These are phyloP conservation scores for Letharia lupina DNA, from an alignment of 495 filamentous ascomycete genomes.

Conservation along the genomic window DNA sequence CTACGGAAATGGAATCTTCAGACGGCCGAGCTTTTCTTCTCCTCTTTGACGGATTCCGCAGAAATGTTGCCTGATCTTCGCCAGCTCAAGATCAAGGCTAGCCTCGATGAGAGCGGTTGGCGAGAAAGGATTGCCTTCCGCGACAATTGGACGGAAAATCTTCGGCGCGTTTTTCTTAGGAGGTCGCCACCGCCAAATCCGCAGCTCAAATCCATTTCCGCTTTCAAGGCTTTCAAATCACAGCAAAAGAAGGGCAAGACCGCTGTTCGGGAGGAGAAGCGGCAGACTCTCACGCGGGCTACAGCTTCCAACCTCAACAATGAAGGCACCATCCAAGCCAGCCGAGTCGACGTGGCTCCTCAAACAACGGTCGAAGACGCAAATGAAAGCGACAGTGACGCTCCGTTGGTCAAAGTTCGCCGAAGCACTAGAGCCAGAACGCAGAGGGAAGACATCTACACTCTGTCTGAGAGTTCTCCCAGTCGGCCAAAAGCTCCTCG, in stretches of 20 bases:
- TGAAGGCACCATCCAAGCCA: background rate
- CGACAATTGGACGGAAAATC: constrained; percentile 57
- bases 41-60: constrained; percentile 62
- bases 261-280: background rate
- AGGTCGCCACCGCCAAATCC: constrained; percentile 43
- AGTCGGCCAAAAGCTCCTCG: background rate
- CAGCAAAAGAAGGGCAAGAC: background rate
- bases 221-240: constrained; percentile 31
- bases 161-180: constrained; percentile 58
- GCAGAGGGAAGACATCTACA: constrained; percentile 8
- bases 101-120: constrained; percentile 56
- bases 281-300: background rate
- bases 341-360: background rate
- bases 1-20: constrained; percentile 59
- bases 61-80: constrained; percentile 54
- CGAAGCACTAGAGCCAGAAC: constrained; percentile 16
- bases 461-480: constrained; percentile 2
- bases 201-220: constrained; percentile 22
- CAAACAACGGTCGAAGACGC: background rate
- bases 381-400: constrained; percentile 17
- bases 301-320: background rate
- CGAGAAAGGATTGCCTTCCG: constrained; percentile 67
- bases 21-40: constrained; percentile 65
- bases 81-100: constrained; percentile 57
- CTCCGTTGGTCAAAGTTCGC: constrained; percentile 12